phyloP scores from a whole-genome alignment of 371 early-diverging fungal genomes.

The Massospora cicadina region DNA sequence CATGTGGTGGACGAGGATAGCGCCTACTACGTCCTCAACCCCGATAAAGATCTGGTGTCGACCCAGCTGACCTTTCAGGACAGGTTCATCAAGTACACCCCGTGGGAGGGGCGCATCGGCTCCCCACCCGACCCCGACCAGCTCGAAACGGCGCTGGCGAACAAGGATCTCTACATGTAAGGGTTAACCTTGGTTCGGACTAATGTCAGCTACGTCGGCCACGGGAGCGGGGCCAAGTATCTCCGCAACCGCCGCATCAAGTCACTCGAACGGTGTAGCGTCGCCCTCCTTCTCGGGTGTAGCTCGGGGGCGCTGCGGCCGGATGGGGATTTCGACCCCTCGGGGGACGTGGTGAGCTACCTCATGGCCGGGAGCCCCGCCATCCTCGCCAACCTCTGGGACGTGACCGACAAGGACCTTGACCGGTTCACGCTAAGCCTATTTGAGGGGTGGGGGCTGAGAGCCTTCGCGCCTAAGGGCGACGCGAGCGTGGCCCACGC shows the following conservation, averaged over 20 bases:
- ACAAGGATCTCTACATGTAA: slow-evolving; percentile 57
- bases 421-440: slow-evolving; percentile 65
- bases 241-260: slow-evolving; percentile 46
- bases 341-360: slow-evolving; percentile 61
- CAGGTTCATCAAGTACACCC: slow-evolving; percentile 28
- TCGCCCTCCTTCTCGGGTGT: slow-evolving; percentile 77
- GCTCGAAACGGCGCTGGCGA: slow-evolving; percentile 29
- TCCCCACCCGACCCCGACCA: slow-evolving; percentile 48
- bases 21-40: slow-evolving; percentile 74
- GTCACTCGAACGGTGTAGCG: slow-evolving; percentile 41
- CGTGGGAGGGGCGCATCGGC: slow-evolving; percentile 56
- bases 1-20: slow-evolving; percentile 28
- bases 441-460: slow-evolving; percentile 53
- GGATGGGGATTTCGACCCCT: slow-evolving; percentile 72
- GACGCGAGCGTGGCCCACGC: slow-evolving; percentile 4
- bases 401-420: slow-evolving; percentile 97
- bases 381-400: slow-evolving; percentile 94
- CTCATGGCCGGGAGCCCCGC: slow-evolving; percentile 64
- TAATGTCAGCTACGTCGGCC: slow-evolving; percentile 79
- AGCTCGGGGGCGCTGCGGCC: slow-evolving; percentile 57
- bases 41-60: slow-evolving; percentile 57
- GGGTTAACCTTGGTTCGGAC: slow-evolving; percentile 11
- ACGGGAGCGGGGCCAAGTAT: slow-evolving; percentile 88
- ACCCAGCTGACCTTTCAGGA: slow-evolving; percentile 61
- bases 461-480: slow-evolving; percentile 12